Evolutionary conservation across 495 filamentous ascomycete species (phyloP).

Genomic region (Evansstolkia leycettana): DNA sequence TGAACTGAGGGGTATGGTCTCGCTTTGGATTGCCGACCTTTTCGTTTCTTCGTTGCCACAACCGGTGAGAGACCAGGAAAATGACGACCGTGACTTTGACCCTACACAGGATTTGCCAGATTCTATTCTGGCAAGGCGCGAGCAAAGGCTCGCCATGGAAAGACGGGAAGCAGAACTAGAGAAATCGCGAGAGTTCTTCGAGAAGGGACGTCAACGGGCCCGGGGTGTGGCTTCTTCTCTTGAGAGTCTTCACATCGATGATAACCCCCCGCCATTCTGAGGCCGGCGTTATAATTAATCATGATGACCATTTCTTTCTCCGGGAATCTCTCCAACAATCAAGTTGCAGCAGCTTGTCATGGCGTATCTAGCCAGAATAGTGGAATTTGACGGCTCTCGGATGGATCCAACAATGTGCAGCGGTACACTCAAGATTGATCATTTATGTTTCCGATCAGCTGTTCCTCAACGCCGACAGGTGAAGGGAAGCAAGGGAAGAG

Average conservation of each 20-base stretch:
- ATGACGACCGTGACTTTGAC: constrained; percentile 11
- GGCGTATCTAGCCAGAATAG: too few species aligned
- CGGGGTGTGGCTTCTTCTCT: constrained; percentile 22
- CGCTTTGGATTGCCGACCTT: constrained; percentile 56
- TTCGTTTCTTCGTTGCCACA: constrained; percentile 19
- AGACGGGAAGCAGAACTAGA: constrained; percentile 17
- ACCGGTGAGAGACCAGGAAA: constrained; percentile 3
- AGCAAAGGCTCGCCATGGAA: constrained; percentile 22
- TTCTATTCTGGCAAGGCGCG: constrained; percentile 17
- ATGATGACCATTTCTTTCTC: too few species aligned
- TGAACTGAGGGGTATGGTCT: constrained; percentile 52
- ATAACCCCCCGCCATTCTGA: constrained; percentile 22
- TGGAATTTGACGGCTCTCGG: too few species aligned
- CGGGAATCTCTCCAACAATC: too few species aligned
- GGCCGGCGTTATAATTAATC: too few species aligned
- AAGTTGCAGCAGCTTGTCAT: too few species aligned
- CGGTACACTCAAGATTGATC: too few species aligned
- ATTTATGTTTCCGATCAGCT: too few species aligned
- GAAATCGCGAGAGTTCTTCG: constrained; percentile 23
- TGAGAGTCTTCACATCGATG: constrained; percentile 21
- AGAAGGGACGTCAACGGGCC: constrained; percentile 22
- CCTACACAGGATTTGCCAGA: constrained; percentile 11
- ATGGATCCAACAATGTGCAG: too few species aligned
- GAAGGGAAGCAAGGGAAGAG: too few species aligned
- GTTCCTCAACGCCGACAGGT: too few species aligned